A percentile compares a stretch with the other conserved stretches of the same genome.
phyloP scores from a whole-genome alignment of 2,329 filamentous ascomycete genomes.

The Diaporthe sp. region DNA sequence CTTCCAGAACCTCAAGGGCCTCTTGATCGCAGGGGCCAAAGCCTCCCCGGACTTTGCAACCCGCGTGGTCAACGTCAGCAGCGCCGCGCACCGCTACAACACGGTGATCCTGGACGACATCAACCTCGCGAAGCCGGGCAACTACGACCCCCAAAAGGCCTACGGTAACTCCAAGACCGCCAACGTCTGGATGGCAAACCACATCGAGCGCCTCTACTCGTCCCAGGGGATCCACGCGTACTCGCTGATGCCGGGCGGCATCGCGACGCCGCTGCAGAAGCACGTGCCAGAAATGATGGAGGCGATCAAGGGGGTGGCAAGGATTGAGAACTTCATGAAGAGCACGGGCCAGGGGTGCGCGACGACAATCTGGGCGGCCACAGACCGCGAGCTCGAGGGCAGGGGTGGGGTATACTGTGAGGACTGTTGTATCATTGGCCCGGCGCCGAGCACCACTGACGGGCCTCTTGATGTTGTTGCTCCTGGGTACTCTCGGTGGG shows the following conservation, averaged over 20 bases:
- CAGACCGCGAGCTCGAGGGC: constrained; percentile 55
- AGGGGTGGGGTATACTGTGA: constrained; percentile 59
- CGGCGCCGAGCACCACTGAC: constrained; percentile 41
- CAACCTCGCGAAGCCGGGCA: constrained; percentile 50
- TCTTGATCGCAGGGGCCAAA: constrained; percentile 56
- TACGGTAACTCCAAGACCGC: constrained; percentile 62
- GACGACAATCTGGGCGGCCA: constrained; percentile 57
- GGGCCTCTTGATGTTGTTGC: constrained; percentile 1
- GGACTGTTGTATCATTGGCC: constrained; percentile 53
- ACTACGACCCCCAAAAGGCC: constrained; percentile 52
- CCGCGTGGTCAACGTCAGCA: constrained; percentile 61
- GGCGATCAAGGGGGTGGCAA: constrained; percentile 38
- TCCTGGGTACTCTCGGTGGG: constrained; percentile 44
- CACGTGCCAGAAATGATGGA: constrained; percentile 45
- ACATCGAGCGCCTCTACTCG: constrained; percentile 61
- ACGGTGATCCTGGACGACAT: constrained; percentile 56
- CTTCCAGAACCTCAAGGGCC: constrained; percentile 61
- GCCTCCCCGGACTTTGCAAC: constrained; percentile 52
- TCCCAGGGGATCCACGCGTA: constrained; percentile 56
- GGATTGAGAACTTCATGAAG: constrained; percentile 47
- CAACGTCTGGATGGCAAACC: constrained; percentile 62
- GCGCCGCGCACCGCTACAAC: constrained; percentile 55
- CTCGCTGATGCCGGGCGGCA: constrained; percentile 60
- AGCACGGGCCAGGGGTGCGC: constrained; percentile 58
- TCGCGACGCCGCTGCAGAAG: constrained; percentile 50